Evolutionary conservation across 2,329 filamentous ascomycete species (phyloP).

Genomic region (Colletotrichum eremochloae): DNA sequence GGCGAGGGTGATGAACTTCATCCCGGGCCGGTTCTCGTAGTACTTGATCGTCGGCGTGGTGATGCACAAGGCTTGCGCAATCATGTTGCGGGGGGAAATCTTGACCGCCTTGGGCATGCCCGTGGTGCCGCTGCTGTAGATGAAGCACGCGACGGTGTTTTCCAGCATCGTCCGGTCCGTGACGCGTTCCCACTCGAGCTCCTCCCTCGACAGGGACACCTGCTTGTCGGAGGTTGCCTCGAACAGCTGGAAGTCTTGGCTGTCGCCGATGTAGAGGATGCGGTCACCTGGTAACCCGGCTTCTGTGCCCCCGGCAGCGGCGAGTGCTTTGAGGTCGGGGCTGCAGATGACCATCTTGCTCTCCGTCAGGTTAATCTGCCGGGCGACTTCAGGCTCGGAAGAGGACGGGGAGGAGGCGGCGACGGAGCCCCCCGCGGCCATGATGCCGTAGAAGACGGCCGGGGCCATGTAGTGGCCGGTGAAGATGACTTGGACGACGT

Average conservation of each 20-base stretch:
- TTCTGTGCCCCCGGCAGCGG: conserved; percentile 62
- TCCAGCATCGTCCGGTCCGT: conserved; percentile 62
- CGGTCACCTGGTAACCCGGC: conserved; percentile 56
- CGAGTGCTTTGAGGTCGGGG: conserved; percentile 60
- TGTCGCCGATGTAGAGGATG: conserved; percentile 44
- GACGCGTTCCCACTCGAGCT: conserved; percentile 66
- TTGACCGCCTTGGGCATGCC: conserved; percentile 62
- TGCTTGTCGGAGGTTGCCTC: conserved; percentile 49
- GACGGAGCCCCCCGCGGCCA: conserved; percentile 72
- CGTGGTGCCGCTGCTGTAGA: conserved; percentile 65
- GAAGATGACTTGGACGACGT: conserved; percentile 69
- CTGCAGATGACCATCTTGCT: conserved; percentile 60
- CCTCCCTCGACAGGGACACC: conserved; percentile 52
- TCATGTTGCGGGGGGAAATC: conserved; percentile 60
- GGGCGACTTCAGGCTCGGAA: conserved; percentile 64
- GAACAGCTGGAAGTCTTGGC: conserved; percentile 44
- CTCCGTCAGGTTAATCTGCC: conserved; percentile 57
- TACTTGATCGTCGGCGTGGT: conserved; percentile 49
- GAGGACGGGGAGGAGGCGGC: conserved; percentile 65
- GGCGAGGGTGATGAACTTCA: conserved; percentile 53
- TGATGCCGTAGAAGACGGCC: conserved; percentile 66
- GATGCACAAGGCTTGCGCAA: conserved; percentile 53
- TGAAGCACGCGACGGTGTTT: conserved; percentile 56
- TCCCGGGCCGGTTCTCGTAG: conserved; percentile 47
- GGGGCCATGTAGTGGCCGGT: conserved; percentile 69